Evolutionary conservation across 768 basidiomycete genomes (phyloP).

Genomic region (Brasilioporus rufonigricans): DNA sequence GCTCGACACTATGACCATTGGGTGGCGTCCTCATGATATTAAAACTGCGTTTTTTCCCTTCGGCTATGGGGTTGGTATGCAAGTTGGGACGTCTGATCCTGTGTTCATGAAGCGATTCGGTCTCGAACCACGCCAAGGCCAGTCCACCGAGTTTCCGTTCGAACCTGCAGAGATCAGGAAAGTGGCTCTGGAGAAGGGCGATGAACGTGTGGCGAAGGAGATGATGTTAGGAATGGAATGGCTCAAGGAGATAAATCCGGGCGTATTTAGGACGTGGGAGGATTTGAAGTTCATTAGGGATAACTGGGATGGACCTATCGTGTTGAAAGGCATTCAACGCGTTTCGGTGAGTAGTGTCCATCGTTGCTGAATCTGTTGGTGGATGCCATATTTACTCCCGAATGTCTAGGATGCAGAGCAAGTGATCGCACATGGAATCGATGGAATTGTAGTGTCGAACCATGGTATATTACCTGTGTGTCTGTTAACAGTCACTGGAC

Average conservation of each 20-base stretch:
- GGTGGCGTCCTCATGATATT: constrained; percentile 78
- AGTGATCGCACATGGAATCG: constrained; percentile 43
- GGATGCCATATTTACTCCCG: neutral
- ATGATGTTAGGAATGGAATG: constrained; percentile 57
- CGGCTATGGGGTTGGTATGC: constrained; percentile 60
- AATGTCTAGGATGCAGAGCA: constrained; percentile 45
- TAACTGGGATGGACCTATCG: constrained; percentile 74
- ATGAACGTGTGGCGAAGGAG: constrained; percentile 37
- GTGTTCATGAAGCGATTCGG: constrained; percentile 67
- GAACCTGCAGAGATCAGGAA: constrained; percentile 46
- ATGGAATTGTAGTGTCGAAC: constrained; percentile 49
- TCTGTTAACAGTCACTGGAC: neutral
- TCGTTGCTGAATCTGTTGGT: neutral
- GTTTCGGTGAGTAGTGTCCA: constrained; percentile 43
- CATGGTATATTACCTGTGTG: constrained; percentile 25
- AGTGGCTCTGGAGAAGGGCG: constrained; percentile 42
- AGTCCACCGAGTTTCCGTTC: constrained; percentile 55
- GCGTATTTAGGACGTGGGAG: constrained; percentile 66
- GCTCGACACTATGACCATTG: constrained; percentile 68
- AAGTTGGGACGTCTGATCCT: constrained; percentile 72
- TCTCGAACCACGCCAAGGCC: constrained; percentile 40
- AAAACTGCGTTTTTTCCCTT: constrained; percentile 65
- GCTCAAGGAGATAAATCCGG: constrained; percentile 62
- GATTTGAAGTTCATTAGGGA: constrained; percentile 65
- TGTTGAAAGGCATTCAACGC: constrained; percentile 76